Evolutionary conservation across 1,284 basidiomycete genomes (phyloP).

Genomic region (Trichosporon inkin): DNA sequence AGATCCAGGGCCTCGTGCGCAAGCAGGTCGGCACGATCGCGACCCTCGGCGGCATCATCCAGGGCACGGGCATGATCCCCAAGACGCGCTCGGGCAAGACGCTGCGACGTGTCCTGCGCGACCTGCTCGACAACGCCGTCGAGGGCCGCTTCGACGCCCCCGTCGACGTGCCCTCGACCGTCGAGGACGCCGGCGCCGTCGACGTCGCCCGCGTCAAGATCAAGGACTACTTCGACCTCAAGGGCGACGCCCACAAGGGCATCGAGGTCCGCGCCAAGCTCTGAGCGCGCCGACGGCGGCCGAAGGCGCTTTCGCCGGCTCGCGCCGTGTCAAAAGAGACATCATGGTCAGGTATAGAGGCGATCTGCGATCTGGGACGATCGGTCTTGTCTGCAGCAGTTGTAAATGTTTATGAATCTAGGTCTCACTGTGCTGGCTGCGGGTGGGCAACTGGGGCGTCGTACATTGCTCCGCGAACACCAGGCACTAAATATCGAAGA

Average conservation of each 20-base stretch:
- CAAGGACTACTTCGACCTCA: slow-evolving; percentile 22
- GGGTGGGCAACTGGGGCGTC: no score
- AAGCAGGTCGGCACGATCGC: slow-evolving; percentile 91
- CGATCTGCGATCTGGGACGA: background rate
- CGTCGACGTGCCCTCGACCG: slow-evolving; percentile 21
- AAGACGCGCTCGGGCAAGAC: slow-evolving; percentile 93
- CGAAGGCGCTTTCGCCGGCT: no score
- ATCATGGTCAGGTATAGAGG: background rate
- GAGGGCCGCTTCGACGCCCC: slow-evolving; percentile 21
- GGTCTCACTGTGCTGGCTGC: background rate
- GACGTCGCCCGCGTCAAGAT: slow-evolving; percentile 22
- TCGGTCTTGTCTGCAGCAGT: background rate
- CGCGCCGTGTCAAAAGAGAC: background rate
- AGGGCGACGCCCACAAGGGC: slow-evolving; percentile 19
- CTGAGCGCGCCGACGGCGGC: no score
- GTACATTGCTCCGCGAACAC: no score
- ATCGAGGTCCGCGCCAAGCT: slow-evolving; percentile 20
- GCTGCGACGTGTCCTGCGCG: slow-evolving; percentile 73
- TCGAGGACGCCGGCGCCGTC: slow-evolving; percentile 21
- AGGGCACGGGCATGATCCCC: slow-evolving; percentile 68
- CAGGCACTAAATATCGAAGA: no score
- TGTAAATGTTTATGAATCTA: slow-evolving; percentile 9
- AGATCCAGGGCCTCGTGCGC: slow-evolving; percentile 84
- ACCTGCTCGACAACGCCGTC: slow-evolving; percentile 24
- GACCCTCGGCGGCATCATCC: slow-evolving; percentile 81